These are phyloP conservation scores for Dothiorella sarmentorum DNA, from an alignment of 2,329 filamentous ascomycete species.

Conservation along the genomic window DNA sequence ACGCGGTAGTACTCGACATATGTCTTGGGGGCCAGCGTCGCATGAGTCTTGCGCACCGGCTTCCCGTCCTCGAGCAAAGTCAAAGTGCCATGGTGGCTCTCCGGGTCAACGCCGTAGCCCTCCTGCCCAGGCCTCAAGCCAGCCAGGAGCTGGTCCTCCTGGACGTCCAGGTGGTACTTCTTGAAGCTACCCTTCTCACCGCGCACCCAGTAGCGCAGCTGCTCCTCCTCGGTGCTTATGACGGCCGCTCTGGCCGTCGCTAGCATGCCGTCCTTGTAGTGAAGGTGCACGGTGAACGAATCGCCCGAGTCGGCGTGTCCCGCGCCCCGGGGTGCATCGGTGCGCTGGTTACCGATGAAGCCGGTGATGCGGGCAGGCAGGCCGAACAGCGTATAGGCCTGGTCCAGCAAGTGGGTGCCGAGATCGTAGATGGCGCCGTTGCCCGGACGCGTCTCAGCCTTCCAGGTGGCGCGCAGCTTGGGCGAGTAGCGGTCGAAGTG, in stretches of 20 bases:
- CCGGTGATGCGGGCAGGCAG: slow-evolving; percentile 64
- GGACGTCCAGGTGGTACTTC: slow-evolving; percentile 68
- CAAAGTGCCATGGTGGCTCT: slow-evolving; percentile 55
- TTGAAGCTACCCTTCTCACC: slow-evolving; percentile 72
- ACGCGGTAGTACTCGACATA: slow-evolving; percentile 65
- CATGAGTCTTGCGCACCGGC: slow-evolving; percentile 32
- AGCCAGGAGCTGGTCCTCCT: slow-evolving; percentile 69
- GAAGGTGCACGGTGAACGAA: slow-evolving; percentile 59
- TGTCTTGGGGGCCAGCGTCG: slow-evolving; percentile 54
- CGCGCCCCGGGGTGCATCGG: slow-evolving; percentile 33
- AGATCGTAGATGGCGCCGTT: slow-evolving; percentile 71
- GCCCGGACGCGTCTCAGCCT: slow-evolving; percentile 61
- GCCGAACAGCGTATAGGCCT: slow-evolving; percentile 68
- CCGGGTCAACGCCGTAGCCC: slow-evolving; percentile 63
- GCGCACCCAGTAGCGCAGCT: slow-evolving; percentile 73
- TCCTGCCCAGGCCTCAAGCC: slow-evolving; percentile 60
- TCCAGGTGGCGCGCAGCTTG: slow-evolving; percentile 57
- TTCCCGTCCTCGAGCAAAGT: slow-evolving; percentile 54
- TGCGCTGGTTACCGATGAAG: slow-evolving; percentile 64
- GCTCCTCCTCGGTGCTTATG: slow-evolving; percentile 64
- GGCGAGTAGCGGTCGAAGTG: slow-evolving; percentile 74
- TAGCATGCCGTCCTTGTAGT: slow-evolving; percentile 60
- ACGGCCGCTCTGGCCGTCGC: slow-evolving; percentile 68
- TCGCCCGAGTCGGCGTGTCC: slow-evolving; percentile 50
- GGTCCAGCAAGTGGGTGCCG: slow-evolving; percentile 73